Evolutionary conservation across 768 basidiomycete genomes (phyloP), one percentile per base, ranked within the genome.

Genomic region (Lyophyllum atratum): DNA sequence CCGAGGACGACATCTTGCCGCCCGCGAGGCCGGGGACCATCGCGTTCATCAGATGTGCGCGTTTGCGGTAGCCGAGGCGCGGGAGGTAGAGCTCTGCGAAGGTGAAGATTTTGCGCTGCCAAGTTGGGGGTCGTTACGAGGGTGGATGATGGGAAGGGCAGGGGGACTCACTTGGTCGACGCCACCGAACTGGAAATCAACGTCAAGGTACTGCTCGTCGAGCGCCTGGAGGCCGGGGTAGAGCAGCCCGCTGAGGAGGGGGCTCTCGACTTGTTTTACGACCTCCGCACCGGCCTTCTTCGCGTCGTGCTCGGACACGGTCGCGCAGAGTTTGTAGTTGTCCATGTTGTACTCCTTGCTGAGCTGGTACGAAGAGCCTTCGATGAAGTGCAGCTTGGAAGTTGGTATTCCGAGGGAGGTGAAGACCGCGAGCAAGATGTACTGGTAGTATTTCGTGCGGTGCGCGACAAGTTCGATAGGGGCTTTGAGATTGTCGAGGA

Each of bases 261-360:
- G 92, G 66, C 89, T 93, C 59, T 94, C 92, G 5, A 95, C 92
- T 72, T 98, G 96, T 72, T 98, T 98, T 64, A 99, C 97, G 54
- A 98, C 97, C 70, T 98, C 97, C 2, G 97, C 95, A 5, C 97
- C 97, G 0, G 97, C 97, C 72, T 97, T 97, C 71, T 96, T 96
- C 24, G 96, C 94, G 63, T 98, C 97, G 72, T 96, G 95, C 64
- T 98, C 93, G 1, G 93, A 86, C 19, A 96, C 94, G 57, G 85
- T 88, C n/a, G 95, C 85, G 65, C 89, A 92, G 48, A 98, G 83
- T 64, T 83, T 83, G 85, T 94, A 98, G 68, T 95, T 92, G 75
- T 98, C 97, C 66, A 98, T 80, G 64, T 88, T 97, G 81, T 96
- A 99, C 62, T 96, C 94, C 37, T 79, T 81, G 0, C 87, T 85